Conservation (phyloP, 2,329 filamentous ascomycete genomes). For the Calonectria multiphialidica region DNA sequence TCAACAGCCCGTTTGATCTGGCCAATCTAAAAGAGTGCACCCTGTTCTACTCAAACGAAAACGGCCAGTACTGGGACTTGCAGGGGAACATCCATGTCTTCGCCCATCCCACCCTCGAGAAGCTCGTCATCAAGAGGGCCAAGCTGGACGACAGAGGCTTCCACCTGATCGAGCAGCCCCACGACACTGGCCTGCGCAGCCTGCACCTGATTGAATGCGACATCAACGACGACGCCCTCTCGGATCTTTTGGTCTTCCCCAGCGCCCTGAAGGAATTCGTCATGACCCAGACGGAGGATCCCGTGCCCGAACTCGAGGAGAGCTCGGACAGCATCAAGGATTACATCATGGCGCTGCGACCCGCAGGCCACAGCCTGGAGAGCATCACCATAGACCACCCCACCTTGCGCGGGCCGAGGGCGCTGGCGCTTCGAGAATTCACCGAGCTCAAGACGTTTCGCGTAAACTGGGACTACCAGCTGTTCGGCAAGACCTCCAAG, state of each 20-base stretch:
- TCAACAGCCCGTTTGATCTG: slow-evolving; percentile 64
- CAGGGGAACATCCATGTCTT: slow-evolving; percentile 66
- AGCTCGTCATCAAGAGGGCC: slow-evolving; percentile 57
- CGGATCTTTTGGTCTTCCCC: slow-evolving; percentile 56
- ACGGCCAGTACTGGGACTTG: slow-evolving; percentile 62
- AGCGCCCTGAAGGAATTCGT: slow-evolving; percentile 59
- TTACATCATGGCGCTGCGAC: slow-evolving; percentile 58
- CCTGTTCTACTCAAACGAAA: slow-evolving; percentile 59
- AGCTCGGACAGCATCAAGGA: slow-evolving; percentile 60
- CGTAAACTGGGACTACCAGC: slow-evolving; percentile 61
- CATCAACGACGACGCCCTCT: slow-evolving; percentile 58
- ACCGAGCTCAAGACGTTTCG: slow-evolving; percentile 53
- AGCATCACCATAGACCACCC: slow-evolving; percentile 60
- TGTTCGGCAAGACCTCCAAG: slow-evolving; percentile 59
- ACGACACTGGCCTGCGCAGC: slow-evolving; percentile 57
- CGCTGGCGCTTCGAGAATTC: slow-evolving; percentile 59
- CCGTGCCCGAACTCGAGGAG: slow-evolving; percentile 58
- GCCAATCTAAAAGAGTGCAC: slow-evolving; percentile 60
- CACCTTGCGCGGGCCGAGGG: slow-evolving; percentile 52
- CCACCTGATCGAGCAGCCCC: slow-evolving; percentile 60
- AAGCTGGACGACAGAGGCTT: slow-evolving; percentile 61
- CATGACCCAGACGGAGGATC: slow-evolving; percentile 58
- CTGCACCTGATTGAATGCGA: slow-evolving; percentile 63
- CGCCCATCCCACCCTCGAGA: slow-evolving; percentile 61
- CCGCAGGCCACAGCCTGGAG: slow-evolving; percentile 56